phyloP scores from a whole-genome alignment of 2,329 filamentous ascomycete genomes.

The Leptodontidium sp. region DNA sequence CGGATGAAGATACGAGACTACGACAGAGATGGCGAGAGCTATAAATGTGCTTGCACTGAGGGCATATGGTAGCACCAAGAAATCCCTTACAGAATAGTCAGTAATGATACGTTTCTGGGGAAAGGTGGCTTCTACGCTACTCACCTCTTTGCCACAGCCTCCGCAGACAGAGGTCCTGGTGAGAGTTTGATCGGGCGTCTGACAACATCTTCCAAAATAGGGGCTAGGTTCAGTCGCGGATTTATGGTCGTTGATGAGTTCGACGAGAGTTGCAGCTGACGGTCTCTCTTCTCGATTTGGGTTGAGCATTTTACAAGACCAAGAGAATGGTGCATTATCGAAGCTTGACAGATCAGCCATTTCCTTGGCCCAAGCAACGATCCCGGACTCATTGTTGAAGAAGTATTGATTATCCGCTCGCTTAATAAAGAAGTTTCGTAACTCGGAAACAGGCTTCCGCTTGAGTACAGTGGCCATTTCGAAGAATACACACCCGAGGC shows the following conservation, averaged over 20 bases:
- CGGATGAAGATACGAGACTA: not conserved
- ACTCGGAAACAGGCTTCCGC: conserved; percentile 3
- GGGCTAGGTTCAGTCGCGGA: not conserved
- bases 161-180: not conserved
- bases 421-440: conserved; percentile 10
- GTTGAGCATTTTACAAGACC: conserved; percentile 20
- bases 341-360: conserved; percentile 6
- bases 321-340: conserved; percentile 19
- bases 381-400: conserved; percentile 17
- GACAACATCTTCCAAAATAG: not conserved
- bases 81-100: not conserved
- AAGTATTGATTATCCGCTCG: conserved; percentile 13
- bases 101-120: not conserved
- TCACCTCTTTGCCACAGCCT: not conserved
- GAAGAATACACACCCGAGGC: not conserved
- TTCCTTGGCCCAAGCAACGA: conserved; percentile 6
- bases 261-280: not conserved
- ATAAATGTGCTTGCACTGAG: not conserved
- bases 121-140: not conserved
- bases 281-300: conserved; percentile 6
- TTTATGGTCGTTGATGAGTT: not conserved
- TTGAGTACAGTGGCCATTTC: conserved; percentile 10
- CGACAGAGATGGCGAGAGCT: not conserved
- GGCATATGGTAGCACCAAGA: not conserved
- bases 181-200: not conserved